Conservation (phyloP, 441 rosid genomes). For the Flueggea neowawraea region DNA sequence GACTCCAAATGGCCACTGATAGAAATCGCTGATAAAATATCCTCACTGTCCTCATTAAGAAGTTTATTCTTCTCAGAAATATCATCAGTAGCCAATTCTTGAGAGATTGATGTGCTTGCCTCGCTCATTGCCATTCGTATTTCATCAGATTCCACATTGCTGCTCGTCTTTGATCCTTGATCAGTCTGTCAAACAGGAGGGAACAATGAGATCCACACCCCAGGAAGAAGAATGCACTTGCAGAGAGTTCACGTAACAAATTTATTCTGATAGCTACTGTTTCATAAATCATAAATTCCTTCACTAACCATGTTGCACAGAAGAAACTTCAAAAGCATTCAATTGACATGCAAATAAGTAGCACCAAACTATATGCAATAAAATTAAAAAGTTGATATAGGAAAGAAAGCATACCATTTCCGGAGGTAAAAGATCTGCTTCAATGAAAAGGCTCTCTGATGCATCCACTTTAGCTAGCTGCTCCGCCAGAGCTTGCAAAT, state of each 20-base stretch:
- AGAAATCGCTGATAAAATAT: slow-evolving; percentile 6
- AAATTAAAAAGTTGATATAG: neutral
- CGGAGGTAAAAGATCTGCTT: slow-evolving; percentile 58
- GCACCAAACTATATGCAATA: neutral
- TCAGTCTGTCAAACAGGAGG: slow-evolving; percentile 23
- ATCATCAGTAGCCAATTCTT: neutral
- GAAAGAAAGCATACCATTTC: slow-evolving; percentile 45
- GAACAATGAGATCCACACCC: too few relatives aligned
- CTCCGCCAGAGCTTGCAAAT: slow-evolving; percentile 56
- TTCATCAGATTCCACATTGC: slow-evolving; percentile 19
- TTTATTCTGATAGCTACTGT: too few relatives aligned
- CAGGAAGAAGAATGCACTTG: too few relatives aligned
- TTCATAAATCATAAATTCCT: too few relatives aligned
- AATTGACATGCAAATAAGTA: neutral
- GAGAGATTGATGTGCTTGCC: slow-evolving; percentile 4
- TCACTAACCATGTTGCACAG: too few relatives aligned
- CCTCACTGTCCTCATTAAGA: slow-evolving; percentile 9
- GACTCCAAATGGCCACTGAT: slow-evolving; percentile 8
- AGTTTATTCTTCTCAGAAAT: slow-evolving; percentile 17
- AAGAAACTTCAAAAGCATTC: too few relatives aligned
- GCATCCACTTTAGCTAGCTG: slow-evolving; percentile 61
- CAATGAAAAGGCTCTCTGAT: slow-evolving; percentile 68
- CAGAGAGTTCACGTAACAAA: too few relatives aligned
- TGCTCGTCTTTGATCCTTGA: slow-evolving; percentile 17
- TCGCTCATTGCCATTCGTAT: slow-evolving; percentile 14